Conservation (phyloP, 768 basidiomycete genomes). For the Psilocybe azurescens region DNA sequence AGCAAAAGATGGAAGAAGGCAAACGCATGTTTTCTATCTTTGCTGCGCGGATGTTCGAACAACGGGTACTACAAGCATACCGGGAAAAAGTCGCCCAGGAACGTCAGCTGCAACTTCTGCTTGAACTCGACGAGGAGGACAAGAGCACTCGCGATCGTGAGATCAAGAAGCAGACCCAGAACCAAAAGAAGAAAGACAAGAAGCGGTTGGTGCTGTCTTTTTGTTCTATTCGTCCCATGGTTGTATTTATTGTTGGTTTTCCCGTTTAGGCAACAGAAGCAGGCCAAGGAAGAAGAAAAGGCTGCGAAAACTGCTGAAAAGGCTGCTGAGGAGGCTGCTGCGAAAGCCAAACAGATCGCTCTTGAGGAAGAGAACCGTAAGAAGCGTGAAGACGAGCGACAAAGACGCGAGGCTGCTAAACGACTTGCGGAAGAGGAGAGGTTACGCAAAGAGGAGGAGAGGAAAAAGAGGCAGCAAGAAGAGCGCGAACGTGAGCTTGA, state of each 20-base stretch:
- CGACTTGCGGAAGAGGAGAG: constrained; percentile 86
- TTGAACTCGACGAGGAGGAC: constrained; percentile 96
- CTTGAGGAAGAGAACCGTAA: constrained; percentile 82
- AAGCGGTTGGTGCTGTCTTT: constrained; percentile 57
- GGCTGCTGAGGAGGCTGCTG: constrained; percentile 83
- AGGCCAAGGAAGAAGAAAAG: constrained; percentile 90
- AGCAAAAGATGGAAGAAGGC: constrained; percentile 99
- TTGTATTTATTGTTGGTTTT: constrained; percentile 13
- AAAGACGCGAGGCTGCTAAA: constrained; percentile 73
- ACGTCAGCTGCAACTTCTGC: constrained; percentile 89
- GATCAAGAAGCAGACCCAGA: constrained; percentile 92
- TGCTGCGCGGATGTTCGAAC: constrained; percentile 99
- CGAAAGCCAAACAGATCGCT: constrained; percentile 76
- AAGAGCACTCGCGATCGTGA: constrained; percentile 85
- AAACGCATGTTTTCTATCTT: constrained; percentile 99
- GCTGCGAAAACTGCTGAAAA: constrained; percentile 84
- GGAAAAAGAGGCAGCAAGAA: constrained; percentile 73
- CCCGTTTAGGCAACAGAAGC: constrained; percentile 78
- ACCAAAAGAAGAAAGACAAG: constrained; percentile 99
- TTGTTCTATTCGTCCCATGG: constrained; percentile 11
- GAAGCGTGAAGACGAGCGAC: constrained; percentile 88
- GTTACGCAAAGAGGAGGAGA: constrained; percentile 83
- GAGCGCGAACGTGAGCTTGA: constrained; percentile 84
- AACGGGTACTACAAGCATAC: constrained; percentile 95
- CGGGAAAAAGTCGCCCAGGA: constrained; percentile 97